Evolutionary conservation across 306 rosid genomes (phyloP), one percentile per base, ranked within the genome.

Genomic region (Begonia peltatifolia): DNA sequence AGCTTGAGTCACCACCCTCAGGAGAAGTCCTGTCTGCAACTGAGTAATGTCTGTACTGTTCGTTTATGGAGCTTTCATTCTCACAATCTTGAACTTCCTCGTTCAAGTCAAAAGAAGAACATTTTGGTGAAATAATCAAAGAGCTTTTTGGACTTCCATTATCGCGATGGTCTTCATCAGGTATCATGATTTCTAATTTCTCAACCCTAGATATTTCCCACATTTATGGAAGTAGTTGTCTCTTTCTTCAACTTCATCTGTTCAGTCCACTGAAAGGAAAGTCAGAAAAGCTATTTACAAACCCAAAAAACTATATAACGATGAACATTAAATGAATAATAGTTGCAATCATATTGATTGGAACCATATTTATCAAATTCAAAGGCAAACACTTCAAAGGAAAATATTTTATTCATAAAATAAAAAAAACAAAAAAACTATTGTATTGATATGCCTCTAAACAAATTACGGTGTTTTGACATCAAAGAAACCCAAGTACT

Each of bases 91-190:
- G 50, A 10, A 58, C 76, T 47, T 66, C 72, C 41, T 62, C 68
- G 41, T 71, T 71, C 63, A 71, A 62, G 63, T 71, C 72, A 10
- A 71, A 52, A 46, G 47, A 59, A 14, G 53, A 50, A 16, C 55
- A 20, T 44, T 53, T 67, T 5, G 11, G 66, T 3, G 61, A 47
- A 47, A 14, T 18, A 38, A 38, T 15, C 12, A 47, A 14, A 11
- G 52, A 59, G 50, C 25, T 38, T 43, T 58, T 50, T n/a, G 66
- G 46, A 43, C 57, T 68, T 52, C 53, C 62, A 14, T 61, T 42
- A 23, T 30, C 36, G 11, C 3, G 53, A 30, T 18, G 12, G 42
- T 48, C 56, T 47, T 36, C 58, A n/a, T 47, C 61, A 9, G 42
- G 14, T 51, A 51, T 30, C 38, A 30, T 30, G 8, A 7, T 52